Conservation (phyloP, 2,329 filamentous ascomycete species). For the Alternaria metachromatica region DNA sequence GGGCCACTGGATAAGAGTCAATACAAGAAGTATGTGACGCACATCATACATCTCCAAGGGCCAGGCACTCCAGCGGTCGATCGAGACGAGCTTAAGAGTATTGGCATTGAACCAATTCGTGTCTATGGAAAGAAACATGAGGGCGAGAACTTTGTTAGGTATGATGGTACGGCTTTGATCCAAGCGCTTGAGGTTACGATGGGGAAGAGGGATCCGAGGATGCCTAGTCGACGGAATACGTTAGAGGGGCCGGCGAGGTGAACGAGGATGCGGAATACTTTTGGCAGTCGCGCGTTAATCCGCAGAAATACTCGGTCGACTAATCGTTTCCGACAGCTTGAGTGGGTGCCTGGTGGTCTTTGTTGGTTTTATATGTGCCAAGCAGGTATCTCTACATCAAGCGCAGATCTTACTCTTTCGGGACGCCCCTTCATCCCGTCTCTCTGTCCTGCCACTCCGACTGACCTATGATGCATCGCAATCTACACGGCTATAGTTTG, state of each 20-base stretch:
- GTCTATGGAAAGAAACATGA: slow-evolving; percentile 74
- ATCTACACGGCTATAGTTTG: background rate
- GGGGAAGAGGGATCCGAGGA: slow-evolving; percentile 66
- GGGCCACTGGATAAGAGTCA: slow-evolving; percentile 46
- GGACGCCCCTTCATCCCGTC: background rate
- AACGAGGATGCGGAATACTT: background rate
- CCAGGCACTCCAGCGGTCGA: slow-evolving; percentile 74
- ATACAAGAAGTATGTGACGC: slow-evolving; percentile 76
- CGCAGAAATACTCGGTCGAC: rapidly evolving
- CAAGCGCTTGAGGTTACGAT: slow-evolving; percentile 81
- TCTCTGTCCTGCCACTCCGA: background rate
- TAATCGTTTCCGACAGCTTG: rapidly evolving
- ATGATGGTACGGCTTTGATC: slow-evolving; percentile 76
- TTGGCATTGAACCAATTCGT: slow-evolving; percentile 79
- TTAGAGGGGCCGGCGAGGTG: slow-evolving; percentile 8
- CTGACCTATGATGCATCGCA: background rate
- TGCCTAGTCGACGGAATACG: slow-evolving; percentile 66
- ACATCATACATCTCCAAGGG: slow-evolving; percentile 80
- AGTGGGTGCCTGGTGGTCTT: background rate
- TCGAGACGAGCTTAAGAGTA: slow-evolving; percentile 63
- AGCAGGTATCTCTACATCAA: background rate
- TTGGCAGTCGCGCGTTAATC: background rate
- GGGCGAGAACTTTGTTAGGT: slow-evolving; percentile 64
- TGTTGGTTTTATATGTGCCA: background rate
- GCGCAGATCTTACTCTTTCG: background rate